Evolutionary conservation across 2,329 filamentous ascomycete species (phyloP), one percentile per base, ranked within the genome.

Genomic region (Exophiala xenobiotica): DNA sequence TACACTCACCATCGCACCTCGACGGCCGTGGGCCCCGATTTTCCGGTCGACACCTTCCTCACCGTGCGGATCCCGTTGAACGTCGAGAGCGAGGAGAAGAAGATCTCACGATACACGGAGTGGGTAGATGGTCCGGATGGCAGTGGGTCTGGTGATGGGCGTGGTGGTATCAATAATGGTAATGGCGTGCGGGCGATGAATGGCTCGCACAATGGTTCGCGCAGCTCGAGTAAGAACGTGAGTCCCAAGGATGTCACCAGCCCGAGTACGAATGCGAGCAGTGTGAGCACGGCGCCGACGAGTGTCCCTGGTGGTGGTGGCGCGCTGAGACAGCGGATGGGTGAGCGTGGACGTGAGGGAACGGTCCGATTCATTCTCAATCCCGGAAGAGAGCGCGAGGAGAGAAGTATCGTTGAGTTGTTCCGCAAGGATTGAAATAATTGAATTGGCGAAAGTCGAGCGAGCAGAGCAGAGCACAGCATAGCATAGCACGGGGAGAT

Each of bases 331-430:
- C 54, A 54, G 54, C 57, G 46, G 46, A 66, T 63, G 26, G 73
- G 63, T 9, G 73, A 77, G 52, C 66, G 71, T 9, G 74, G 77
- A 5, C 71, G 75, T 24, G 86, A 89, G 18, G 87, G 87, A 5
- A 95, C 92, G 0, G 83, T 95, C 59, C 82, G 93, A 5, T 97
- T 96, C 68, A 89, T 96, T 70, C 85, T 97, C 42, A 88, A 96
- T 58, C 82, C 85, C 0, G 85, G 86, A 48, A 80, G 86, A 43
- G 90, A 90, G 1, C 78, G 80, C 40, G 76, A 78, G 12, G 93
- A 99, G 70, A 81, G 82, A 61, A 77, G 78, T 9, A 76, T 79
- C 9, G 86, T 91, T 1, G 77, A 78, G 3, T 76, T 79, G 43
- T 90, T n/a, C n/a, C n/a, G n/a, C n/a, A n/a, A n/a, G n/a, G n/a